phyloP scores from a whole-genome alignment of 352 stramenopile genomes.

The Globisporangium emineosum region DNA sequence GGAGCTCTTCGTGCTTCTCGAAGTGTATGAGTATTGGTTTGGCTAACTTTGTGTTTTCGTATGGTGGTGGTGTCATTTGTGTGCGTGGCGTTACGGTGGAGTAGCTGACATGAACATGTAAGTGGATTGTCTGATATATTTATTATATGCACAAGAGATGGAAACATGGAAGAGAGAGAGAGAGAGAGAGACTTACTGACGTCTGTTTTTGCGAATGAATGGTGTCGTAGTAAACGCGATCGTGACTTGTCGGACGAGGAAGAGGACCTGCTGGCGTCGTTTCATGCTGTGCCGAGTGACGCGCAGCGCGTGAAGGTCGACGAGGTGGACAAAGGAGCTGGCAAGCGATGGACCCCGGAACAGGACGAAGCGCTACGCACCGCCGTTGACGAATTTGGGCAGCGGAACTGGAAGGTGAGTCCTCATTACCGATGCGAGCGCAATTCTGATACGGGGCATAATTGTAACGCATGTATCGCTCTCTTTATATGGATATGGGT shows the following conservation, averaged over 20 bases:
- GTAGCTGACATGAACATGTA: constrained; percentile 10
- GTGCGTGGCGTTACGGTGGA: neutral
- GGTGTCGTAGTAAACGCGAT: constrained; percentile 2
- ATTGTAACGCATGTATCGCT: neutral
- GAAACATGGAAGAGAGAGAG: no score
- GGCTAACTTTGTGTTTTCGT: neutral
- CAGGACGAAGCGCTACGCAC: constrained; percentile 72
- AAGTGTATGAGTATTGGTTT: no score
- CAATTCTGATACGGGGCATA: no score
- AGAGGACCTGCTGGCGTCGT: constrained; percentile 37
- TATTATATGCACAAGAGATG: no score
- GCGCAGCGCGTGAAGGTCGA: constrained; percentile 44
- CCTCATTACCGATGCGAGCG: neutral
- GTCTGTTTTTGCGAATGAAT: neutral
- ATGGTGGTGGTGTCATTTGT: neutral
- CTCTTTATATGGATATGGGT: neutral
- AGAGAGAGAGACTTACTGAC: neutral
- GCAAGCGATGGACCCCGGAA: constrained; percentile 68
- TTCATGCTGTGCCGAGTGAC: constrained; percentile 53
- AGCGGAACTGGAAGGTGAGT: constrained; percentile 83
- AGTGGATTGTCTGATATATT: neutral
- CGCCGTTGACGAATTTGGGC: constrained; percentile 72
- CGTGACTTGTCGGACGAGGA: constrained; percentile 19
- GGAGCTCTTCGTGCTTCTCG: neutral
- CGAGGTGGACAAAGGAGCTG: constrained; percentile 40